These are phyloP conservation scores for Aegilops longissima DNA, from an alignment of 176 grass and related monocot species.

Conservation along the genomic window DNA sequence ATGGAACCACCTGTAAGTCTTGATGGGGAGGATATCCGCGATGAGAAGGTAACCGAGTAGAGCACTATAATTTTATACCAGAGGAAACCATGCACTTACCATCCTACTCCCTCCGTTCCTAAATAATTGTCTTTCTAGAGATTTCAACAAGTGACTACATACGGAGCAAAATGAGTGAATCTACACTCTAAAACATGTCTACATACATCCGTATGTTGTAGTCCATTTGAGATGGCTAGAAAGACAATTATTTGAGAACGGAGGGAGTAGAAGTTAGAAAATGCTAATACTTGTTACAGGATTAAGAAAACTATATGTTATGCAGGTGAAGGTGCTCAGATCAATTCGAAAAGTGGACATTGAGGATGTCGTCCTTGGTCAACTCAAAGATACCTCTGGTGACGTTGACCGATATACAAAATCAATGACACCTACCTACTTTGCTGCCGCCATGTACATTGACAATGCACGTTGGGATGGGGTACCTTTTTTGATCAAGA, in stretches of 20 bases:
- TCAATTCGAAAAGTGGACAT: constrained; percentile 81
- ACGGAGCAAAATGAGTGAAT: too few relatives aligned
- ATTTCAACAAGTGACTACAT: too few relatives aligned
- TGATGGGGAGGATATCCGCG: constrained; percentile 91
- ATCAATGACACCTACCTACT: constrained; percentile 84
- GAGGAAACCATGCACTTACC: background rate
- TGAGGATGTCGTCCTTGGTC: constrained; percentile 85
- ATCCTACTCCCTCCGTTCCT: background rate
- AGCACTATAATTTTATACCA: background rate
- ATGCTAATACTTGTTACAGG: background rate
- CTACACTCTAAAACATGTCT: too few relatives aligned
- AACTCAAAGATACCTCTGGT: constrained; percentile 66
- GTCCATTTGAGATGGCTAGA: too few relatives aligned
- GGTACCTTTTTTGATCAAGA: constrained; percentile 92
- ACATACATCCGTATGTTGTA: too few relatives aligned
- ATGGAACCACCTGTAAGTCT: constrained; percentile 94
- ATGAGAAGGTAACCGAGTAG: constrained; percentile 76
- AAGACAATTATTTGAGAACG: too few relatives aligned
- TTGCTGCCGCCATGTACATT: constrained; percentile 87
- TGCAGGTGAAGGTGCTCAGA: constrained; percentile 88
- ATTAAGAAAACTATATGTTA: constrained; percentile 4
- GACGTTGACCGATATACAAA: constrained; percentile 64
- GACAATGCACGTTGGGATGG: constrained; percentile 98
- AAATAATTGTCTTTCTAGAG: too few relatives aligned
- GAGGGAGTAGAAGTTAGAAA: background rate